Evolutionary conservation across 2,329 filamentous ascomycete genomes (phyloP), one percentile per base, ranked within the genome.

Genomic region (Apiospora koreana): DNA sequence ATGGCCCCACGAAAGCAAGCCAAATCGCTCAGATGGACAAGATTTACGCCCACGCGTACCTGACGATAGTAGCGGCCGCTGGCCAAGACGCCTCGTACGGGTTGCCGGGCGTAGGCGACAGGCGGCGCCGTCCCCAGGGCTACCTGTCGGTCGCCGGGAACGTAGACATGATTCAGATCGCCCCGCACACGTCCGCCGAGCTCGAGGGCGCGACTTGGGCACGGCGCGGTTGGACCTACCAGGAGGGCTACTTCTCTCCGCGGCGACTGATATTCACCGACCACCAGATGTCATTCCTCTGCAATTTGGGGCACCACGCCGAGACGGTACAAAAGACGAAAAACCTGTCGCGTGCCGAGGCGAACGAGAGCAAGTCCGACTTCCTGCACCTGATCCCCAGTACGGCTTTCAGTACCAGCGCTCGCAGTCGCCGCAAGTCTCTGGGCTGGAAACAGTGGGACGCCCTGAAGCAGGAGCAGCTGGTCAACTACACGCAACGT

Each of bases 221-320:
- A 16, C 64, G 38, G 7, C 64, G 64, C 9, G 64, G 64, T 9
- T 66, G 64, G 64, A 66, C 64, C 4, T 66, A 66, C 23, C 64
- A 66, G 8, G 64, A 66, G 12, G 64, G 64, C 41, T 66, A 43
- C 42, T 14, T 66, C 38, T 66, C 64, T 3, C n/a, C n/a, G 0
- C n/a, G 64, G 18, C 64, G 64, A 0, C 38, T 66, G n/a, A 43
- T 66, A n/a, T 66, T 66, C 38, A 66, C 64, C 3, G 64, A 66
- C 10, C 42, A 31, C 8, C 64, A 66, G 25, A 18, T 66, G 4
- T 66, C 64, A 2, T 66, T 28, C 42, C 64, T 66, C n/a, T 66
- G 64, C 38, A 66, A 66, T 10, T 9, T 3, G n/a, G 25, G n/a
- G 3, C 64, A 66, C 38, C 42, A 66, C 23, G 38, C 64, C 64